These are phyloP conservation scores for Stephania yunnanensis DNA, from an alignment of 164 flowering plant species.

Conservation along the genomic window DNA sequence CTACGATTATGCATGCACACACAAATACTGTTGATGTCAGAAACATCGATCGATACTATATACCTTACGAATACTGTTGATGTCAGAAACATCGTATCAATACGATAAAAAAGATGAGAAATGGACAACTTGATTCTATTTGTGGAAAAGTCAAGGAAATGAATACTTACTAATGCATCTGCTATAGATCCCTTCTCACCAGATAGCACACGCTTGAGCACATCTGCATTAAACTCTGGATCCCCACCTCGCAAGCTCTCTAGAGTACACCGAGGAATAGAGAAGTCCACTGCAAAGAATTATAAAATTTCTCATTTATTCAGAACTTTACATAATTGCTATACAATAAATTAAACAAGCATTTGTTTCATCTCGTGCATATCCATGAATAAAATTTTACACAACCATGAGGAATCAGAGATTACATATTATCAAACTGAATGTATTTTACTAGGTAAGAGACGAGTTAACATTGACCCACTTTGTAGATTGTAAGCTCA, in stretches of 20 bases:
- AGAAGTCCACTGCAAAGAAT: conserved; percentile 65
- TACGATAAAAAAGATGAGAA: neutral
- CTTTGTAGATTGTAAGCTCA: too few relatives aligned
- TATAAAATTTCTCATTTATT: neutral
- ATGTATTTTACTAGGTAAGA: too few relatives aligned
- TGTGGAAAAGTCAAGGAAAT: neutral
- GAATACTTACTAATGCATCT: conserved; percentile 73
- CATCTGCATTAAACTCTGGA: conserved; percentile 66
- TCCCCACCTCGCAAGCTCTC: conserved; percentile 73
- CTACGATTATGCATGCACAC: too few relatives aligned
- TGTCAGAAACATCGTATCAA: too few relatives aligned
- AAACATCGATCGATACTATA: too few relatives aligned
- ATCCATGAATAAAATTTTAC: too few relatives aligned
- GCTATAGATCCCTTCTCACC: conserved; percentile 86
- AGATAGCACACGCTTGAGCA: conserved; percentile 55
- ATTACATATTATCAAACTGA: too few relatives aligned
- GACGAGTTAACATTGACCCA: too few relatives aligned
- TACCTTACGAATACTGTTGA: too few relatives aligned
- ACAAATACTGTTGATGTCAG: too few relatives aligned
- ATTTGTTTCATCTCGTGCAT: too few relatives aligned
- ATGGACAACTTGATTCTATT: neutral
- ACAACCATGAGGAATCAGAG: too few relatives aligned
- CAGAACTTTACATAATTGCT: neutral
- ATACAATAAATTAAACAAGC: neutral
- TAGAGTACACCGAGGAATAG: conserved; percentile 83